These are phyloP conservation scores for Dictyostelium brefeldianum DNA, from an alignment of 78 protist species.

Conservation along the genomic window DNA sequence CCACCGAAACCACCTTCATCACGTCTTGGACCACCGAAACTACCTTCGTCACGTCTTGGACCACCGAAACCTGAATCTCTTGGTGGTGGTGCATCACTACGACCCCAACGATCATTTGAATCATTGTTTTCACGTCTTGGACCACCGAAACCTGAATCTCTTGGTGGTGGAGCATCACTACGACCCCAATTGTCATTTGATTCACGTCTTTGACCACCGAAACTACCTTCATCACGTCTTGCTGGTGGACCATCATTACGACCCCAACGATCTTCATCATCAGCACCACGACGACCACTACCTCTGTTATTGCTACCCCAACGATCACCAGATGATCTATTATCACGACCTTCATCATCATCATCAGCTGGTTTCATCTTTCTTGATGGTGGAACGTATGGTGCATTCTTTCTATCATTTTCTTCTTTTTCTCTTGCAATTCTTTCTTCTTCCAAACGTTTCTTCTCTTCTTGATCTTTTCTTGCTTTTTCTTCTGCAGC, in stretches of 20 bases:
- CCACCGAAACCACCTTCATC: not conserved
- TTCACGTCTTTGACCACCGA: not conserved
- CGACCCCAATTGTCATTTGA: conserved; percentile 2
- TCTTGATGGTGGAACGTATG: conserved; percentile 30
- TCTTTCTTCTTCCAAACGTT: conserved; percentile 6
- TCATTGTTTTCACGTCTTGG: conserved; percentile 10
- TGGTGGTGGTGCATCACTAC: not conserved
- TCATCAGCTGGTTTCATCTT: not conserved
- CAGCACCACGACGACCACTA: not conserved
- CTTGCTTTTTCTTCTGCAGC: conserved; percentile 29
- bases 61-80: not conserved
- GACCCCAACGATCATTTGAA: conserved; percentile 6
- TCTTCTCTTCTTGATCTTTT: conserved; percentile 42
- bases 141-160: conserved; percentile 6
- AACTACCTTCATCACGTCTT: not conserved
- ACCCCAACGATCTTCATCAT: not conserved
- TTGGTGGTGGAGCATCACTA: not conserved
- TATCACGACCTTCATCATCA: not conserved
- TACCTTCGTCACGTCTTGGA: not conserved
- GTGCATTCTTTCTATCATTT: conserved; percentile 34
- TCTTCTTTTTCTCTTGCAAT: not conserved
- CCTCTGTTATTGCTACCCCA: not conserved
- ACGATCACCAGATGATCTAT: not conserved
- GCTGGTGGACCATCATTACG: not conserved
- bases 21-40: not conserved